phyloP scores from a whole-genome alignment of 73 alveolate species.

The Tetrahymena borealis region DNA sequence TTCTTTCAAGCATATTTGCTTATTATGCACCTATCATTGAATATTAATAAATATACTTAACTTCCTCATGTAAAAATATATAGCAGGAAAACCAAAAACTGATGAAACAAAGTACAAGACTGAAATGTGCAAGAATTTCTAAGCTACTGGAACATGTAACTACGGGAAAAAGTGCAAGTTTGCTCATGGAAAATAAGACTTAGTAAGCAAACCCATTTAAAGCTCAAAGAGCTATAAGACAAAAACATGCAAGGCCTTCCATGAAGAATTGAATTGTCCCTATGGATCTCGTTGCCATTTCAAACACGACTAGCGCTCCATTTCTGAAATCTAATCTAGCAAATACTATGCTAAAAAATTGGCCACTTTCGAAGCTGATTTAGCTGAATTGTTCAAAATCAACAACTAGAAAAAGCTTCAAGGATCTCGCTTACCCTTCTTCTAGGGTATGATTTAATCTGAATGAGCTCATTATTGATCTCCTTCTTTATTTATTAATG shows the following conservation, averaged over 20 bases:
- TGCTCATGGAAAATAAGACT: conserved; percentile 90
- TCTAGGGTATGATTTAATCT: not conserved
- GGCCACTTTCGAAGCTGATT: not conserved
- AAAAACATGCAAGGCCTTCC: conserved; percentile 70
- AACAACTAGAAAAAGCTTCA: not conserved
- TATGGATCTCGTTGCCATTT: conserved; percentile 86
- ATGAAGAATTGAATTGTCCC: conserved; percentile 70
- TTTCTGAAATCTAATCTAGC: not conserved
- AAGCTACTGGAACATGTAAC: conserved; percentile 72
- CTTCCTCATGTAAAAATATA: not conserved
- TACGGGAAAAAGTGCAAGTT: conserved; percentile 85
- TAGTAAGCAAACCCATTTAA: conserved; percentile 56
- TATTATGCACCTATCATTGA: not conserved
- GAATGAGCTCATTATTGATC: not conserved
- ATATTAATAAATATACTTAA: not conserved
- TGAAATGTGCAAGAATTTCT: conserved; percentile 90
- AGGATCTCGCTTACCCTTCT: not conserved
- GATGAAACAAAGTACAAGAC: conserved; percentile 73
- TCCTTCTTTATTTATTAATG: not conserved
- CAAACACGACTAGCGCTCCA: conserved; percentile 52
- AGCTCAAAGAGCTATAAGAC: conserved; percentile 68
- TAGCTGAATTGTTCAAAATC: not conserved
- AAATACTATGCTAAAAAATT: not conserved
- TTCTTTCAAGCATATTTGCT: no score
- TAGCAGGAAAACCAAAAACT: not conserved